Percentiles rank a stretch among this genome's conserved stretches.
These are phyloP conservation scores for Mycosphaerelloides madeirae DNA, from an alignment of 2,329 filamentous ascomycete species.

Conservation along the genomic window DNA sequence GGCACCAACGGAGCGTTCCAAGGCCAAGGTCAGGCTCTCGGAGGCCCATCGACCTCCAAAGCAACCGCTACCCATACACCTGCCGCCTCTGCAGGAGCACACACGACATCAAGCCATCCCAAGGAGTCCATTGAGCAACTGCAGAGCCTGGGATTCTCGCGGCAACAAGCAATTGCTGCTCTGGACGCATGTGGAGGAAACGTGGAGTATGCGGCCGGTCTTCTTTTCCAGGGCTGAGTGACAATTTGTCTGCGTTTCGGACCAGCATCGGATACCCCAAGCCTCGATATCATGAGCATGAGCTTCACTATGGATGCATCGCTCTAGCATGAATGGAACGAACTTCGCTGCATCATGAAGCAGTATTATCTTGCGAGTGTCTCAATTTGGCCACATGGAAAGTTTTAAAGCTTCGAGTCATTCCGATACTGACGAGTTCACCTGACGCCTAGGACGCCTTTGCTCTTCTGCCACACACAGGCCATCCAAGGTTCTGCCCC, in stretches of 20 bases:
- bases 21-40: slow-evolving; percentile 31
- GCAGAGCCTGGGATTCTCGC: slow-evolving; percentile 69
- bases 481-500: no score
- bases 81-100: slow-evolving; percentile 13
- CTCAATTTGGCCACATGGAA: no score
- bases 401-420: no score
- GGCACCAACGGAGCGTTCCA: slow-evolving; percentile 23
- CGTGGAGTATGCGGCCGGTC: slow-evolving; percentile 78
- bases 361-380: no score
- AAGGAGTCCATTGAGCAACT: slow-evolving; percentile 71
- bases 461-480: no score
- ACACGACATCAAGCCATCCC: slow-evolving; percentile 36
- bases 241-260: background rate
- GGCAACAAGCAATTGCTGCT: slow-evolving; percentile 71
- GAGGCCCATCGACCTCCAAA: slow-evolving; percentile 15
- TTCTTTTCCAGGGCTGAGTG: slow-evolving; percentile 46
- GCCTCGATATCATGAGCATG: slow-evolving; percentile 1
- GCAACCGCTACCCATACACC: slow-evolving; percentile 16
- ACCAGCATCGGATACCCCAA: slow-evolving; percentile 9
- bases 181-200: slow-evolving; percentile 80
- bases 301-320: no score
- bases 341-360: no score
- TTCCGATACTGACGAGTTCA: no score
- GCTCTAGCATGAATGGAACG: no score
- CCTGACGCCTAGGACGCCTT: no score